These are phyloP conservation scores for Hyaloscypha variabilis DNA, from an alignment of 495 filamentous ascomycete genomes.

Conservation along the genomic window DNA sequence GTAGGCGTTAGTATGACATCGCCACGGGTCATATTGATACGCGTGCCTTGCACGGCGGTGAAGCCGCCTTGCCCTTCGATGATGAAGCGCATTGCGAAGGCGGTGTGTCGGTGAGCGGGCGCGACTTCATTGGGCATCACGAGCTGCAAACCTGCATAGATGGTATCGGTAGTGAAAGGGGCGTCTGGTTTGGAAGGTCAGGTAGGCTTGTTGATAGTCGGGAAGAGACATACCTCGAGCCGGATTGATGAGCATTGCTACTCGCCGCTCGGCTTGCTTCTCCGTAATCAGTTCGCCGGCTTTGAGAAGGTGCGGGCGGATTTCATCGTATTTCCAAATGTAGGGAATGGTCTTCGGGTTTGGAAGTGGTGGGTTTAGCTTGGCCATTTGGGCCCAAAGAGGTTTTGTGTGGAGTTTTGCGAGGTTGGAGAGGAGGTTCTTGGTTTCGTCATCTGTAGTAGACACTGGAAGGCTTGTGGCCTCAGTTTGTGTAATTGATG, in stretches of 20 bases:
- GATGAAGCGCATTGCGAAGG: constrained; percentile 55
- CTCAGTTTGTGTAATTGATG: no score
- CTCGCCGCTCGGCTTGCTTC: constrained; percentile 47
- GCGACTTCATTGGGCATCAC: constrained; percentile 53
- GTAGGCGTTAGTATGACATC: constrained; percentile 55
- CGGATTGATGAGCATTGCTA: constrained; percentile 52
- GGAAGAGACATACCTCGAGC: constrained; percentile 37
- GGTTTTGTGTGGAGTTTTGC: constrained; percentile 30
- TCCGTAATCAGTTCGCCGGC: constrained; percentile 45
- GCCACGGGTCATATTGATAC: constrained; percentile 48
- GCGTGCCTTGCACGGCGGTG: constrained; percentile 49
- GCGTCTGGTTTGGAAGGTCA: constrained; percentile 36
- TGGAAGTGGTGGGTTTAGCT: constrained; percentile 45
- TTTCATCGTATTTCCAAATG: constrained; percentile 45
- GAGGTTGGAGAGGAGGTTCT: constrained; percentile 17
- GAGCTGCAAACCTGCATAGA: constrained; percentile 53
- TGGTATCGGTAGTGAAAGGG: constrained; percentile 53
- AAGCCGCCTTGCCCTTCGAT: constrained; percentile 52
- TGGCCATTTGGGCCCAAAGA: constrained; percentile 48
- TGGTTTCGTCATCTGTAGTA: no score
- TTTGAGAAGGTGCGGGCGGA: constrained; percentile 43
- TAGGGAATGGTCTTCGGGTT: constrained; percentile 42
- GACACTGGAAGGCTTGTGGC: no score
- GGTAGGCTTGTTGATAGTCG: background rate
- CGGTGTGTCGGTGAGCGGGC: constrained; percentile 50